phyloP scores from a whole-genome alignment of 441 rosid genomes.

The Jatropha podagrica region DNA sequence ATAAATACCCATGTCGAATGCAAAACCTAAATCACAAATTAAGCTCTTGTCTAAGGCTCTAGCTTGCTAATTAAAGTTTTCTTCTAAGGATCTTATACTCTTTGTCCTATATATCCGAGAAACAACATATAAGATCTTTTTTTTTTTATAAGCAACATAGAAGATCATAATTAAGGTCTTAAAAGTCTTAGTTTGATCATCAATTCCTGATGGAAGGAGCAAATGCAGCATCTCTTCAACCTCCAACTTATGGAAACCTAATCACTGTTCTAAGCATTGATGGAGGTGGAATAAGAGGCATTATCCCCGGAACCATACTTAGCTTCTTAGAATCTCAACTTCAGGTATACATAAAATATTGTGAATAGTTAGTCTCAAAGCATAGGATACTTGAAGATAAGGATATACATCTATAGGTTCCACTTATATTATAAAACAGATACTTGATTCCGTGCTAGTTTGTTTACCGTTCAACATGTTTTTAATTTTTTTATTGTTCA shows the following conservation, averaged over 20 bases:
- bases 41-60: not conserved
- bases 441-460: too few relatives aligned
- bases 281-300: conserved; percentile 41
- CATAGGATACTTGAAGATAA: too few relatives aligned
- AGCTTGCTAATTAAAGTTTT: not conserved
- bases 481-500: too few relatives aligned
- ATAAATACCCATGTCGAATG: conserved; percentile 12
- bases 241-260: conserved; percentile 17
- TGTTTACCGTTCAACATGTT: too few relatives aligned
- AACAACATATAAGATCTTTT: not conserved
- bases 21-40: conserved; percentile 3
- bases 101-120: not conserved
- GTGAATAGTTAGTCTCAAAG: too few relatives aligned
- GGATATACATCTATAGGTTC: too few relatives aligned
- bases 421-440: too few relatives aligned
- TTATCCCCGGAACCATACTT: conserved; percentile 36
- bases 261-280: conserved; percentile 26
- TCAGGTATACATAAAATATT: conserved; percentile 24
- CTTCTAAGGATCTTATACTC: not conserved
- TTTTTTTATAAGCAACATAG: not conserved
- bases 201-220: conserved; percentile 4
- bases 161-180: not conserved
- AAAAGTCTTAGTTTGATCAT: not conserved
- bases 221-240: conserved; percentile 4
- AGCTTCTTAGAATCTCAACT: conserved; percentile 36